Percentiles rank a stretch among this genome's conserved stretches.
Conservation (phyloP, 176 grass and related monocot genomes). For the Bothriochloa decipiens region DNA sequence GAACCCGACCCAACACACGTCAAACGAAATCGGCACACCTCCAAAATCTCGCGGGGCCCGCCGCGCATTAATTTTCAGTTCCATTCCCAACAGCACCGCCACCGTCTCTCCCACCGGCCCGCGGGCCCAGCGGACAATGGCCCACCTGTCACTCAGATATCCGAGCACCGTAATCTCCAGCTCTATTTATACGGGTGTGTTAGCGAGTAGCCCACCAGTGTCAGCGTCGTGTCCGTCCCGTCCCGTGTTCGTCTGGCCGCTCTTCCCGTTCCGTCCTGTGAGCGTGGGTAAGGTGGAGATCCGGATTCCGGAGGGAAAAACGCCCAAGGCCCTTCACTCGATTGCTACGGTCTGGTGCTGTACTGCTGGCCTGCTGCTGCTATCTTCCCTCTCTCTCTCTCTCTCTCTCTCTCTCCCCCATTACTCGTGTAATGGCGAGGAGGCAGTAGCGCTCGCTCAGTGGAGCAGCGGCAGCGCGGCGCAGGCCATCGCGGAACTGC, state of each 20-base stretch:
- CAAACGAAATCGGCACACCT: conserved; percentile 42
- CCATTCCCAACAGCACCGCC: conserved; percentile 19
- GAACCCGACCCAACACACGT: conserved; percentile 10
- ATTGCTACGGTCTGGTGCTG: conserved; percentile 33
- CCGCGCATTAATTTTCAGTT: conserved; percentile 26
- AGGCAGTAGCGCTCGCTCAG: conserved; percentile 28
- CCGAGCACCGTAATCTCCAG: background rate
- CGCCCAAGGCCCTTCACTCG: conserved; percentile 15
- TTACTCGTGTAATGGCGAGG: conserved; percentile 42
- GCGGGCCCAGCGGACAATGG: rapidly evolving
- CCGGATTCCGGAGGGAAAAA: conserved; percentile 42
- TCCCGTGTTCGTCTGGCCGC: background rate
- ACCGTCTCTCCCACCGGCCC: background rate
- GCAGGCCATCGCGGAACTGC: conserved; percentile 33
- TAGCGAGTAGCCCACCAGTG: background rate
- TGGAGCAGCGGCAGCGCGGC: background rate
- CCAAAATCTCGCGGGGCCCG: conserved; percentile 30
- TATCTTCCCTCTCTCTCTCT: background rate
- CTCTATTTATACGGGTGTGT: conserved; percentile 36
- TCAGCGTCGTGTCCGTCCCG: background rate
- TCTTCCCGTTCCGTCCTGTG: conserved; percentile 40
- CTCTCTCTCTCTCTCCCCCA: background rate
- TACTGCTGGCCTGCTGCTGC: conserved; percentile 21
- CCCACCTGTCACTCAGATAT: conserved; percentile 10
- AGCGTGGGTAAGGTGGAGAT: conserved; percentile 17